A percentile compares a stretch with the other conserved stretches of the same genome.
Conservation (phyloP, 2,329 filamentous ascomycete species). For the Colletotrichum zoysiae region DNA sequence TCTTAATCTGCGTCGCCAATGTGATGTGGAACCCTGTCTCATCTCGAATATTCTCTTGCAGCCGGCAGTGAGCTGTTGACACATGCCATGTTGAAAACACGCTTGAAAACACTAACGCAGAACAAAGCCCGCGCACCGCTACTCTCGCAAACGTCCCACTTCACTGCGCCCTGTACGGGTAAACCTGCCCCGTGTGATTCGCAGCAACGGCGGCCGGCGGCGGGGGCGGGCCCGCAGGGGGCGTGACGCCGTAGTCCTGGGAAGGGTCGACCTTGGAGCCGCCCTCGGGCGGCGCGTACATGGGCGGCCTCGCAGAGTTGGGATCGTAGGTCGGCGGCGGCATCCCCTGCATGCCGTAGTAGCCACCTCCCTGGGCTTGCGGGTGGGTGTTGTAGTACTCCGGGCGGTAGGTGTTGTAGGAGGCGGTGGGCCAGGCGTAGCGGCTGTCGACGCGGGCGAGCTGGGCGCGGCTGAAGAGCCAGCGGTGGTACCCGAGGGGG, state of each 20-base stretch:
- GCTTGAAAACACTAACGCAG: constrained; percentile 29
- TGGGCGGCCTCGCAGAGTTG: constrained; percentile 62
- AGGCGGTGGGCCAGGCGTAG: constrained; percentile 57
- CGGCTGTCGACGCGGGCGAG: constrained; percentile 62
- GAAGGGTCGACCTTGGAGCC: constrained; percentile 65
- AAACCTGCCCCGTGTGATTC: constrained; percentile 52
- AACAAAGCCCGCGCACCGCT: neutral
- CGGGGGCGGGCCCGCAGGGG: constrained; percentile 65
- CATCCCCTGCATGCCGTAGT: constrained; percentile 65
- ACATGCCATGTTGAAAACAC: neutral
- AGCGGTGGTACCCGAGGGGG: constrained; percentile 79
- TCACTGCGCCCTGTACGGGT: constrained; percentile 45
- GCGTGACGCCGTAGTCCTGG: constrained; percentile 46
- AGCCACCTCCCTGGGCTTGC: constrained; percentile 40
- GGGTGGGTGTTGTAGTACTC: constrained; percentile 49
- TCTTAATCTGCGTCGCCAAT: neutral
- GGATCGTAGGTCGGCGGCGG: constrained; percentile 71
- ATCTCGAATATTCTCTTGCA: constrained; percentile 18
- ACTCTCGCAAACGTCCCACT: constrained; percentile 36
- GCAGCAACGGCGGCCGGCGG: constrained; percentile 44
- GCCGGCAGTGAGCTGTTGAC: constrained; percentile 15
- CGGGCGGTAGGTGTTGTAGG: constrained; percentile 57
- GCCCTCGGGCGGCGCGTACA: constrained; percentile 65
- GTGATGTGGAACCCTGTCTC: constrained; percentile 3
- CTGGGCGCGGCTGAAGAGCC: constrained; percentile 62